Conservation (phyloP, 2,329 filamentous ascomycete genomes). For the Colletotrichum endophyticum region DNA sequence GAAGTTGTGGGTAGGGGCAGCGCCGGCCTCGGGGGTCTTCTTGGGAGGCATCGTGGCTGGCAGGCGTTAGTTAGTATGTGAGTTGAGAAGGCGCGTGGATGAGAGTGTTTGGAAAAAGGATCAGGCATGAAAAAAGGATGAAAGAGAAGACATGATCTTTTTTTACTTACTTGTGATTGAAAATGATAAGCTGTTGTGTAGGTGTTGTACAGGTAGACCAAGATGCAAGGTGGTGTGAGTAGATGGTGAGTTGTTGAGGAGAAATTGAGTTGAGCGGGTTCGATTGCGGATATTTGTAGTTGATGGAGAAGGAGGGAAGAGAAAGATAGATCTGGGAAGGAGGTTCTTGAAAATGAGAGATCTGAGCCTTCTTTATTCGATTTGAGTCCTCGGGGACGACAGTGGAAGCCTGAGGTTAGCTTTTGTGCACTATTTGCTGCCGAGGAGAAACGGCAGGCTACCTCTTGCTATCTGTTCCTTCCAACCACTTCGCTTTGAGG, state of each 20-base stretch:
- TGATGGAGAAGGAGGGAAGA: fast-evolving
- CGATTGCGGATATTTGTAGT: neutral
- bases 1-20: neutral
- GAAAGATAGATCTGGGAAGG: neutral
- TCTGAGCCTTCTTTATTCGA: fast-evolving
- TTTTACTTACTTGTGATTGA: neutral
- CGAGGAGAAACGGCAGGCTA: fast-evolving
- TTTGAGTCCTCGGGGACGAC: neutral
- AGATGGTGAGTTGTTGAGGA: neutral
- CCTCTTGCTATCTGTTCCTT: neutral
- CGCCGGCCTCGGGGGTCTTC: neutral
- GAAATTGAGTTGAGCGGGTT: fast-evolving
- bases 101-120: neutral
- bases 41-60: conserved; percentile 6
- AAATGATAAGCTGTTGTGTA: neutral
- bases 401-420: neutral
- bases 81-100: neutral
- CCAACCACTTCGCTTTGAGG: neutral
- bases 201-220: neutral
- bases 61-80: neutral
- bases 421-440: neutral
- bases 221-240: neutral
- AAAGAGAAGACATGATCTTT: fast-evolving
- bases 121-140: too few species aligned
- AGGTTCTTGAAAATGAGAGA: neutral